Base-by-base conservation (phyloP, 495 filamentous ascomycete genomes). In the Penicillium verhagenii region DNA sequence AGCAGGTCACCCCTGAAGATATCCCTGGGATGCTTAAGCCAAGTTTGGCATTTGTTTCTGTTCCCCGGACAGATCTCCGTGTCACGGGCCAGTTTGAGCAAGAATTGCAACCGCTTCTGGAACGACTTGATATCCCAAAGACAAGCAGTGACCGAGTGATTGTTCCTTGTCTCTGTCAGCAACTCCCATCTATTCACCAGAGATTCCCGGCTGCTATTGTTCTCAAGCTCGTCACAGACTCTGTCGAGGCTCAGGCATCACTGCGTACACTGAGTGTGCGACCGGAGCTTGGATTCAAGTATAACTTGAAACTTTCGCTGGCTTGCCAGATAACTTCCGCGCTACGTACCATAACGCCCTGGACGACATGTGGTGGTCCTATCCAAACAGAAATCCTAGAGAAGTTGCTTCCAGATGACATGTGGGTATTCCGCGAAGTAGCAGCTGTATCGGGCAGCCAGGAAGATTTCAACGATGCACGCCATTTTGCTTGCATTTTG, bases 281-380 rank as follows among this genome's bases (percentile, higher is more conserved):
- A 20, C 56, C 64, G 3, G 52, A 64, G 29, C 33, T 61, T 3
- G 24, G 53, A 1, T 67, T 67, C 38, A 19, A n/a, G 3, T 61
- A 54, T 29, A 57, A 67, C 33, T 24, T 67, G 6, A 63, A 67
- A 25, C 38, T 63, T 3, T 60, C 64, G 2, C 38, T 67, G 6
- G 57, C 60, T 9, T 63, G 58, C 40, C 54, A 63, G 19, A 58
- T 67, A 13, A 61, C 60, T 2, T 63, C 60, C 8, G 64, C 57
- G 5, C 44, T 60, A 8, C 45, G 64, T n/a, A 60, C 57, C n/a
- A 59, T 67, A n/a, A 60, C 54, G n/a, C 64, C 64, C 16, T 63
- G 57, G 57, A 44, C 54, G 4, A 47, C 60, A 2, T 28, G 26
- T 14, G 47, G 52, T 8, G 64, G 60, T 14, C 54, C 54, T 1